Base-by-base conservation (phyloP, 2,329 filamentous ascomycete genomes). In the Cladophialophora psammophila region DNA sequence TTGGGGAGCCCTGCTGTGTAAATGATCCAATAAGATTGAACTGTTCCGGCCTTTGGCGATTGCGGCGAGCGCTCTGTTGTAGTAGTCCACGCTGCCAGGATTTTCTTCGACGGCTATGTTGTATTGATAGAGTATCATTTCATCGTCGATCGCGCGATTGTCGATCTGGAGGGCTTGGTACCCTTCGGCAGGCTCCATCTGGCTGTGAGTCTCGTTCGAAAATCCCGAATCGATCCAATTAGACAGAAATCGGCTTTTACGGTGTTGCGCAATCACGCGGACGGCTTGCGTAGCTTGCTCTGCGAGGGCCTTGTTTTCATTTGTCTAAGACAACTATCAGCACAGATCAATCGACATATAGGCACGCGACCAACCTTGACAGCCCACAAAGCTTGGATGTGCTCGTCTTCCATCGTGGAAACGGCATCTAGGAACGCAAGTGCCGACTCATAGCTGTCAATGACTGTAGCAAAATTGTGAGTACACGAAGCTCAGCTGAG, bases 371-470 rank as follows among this genome's bases (percentile, higher is more conserved):
- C 62, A 62, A 88, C 84, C 78, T 88, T 88, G 42, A 85, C 76
- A 35, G 83, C 81, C 71, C 81, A 87, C 78, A 88, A 82, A 2
- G 87, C 82, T 57, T 84, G 78, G 42, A 90, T 80, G 69, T 86
- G 86, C 56, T 88, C 86, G 72, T 90, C 87, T 1, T 81, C 72
- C 9, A 81, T 84, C 10, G 78, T 77, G 34, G 77, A 75, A 60
- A 81, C 78, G 10, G 87, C 84, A 7, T 83, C 86, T 12, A 91
- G 80, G 78, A 85, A 91, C 12, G 84, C 79, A 36, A 90, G 80
- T 1, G 90, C 90, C 74, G 91, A 87, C 54, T 87, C 83, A 63
- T 86, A 85, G n/a, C 84, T 88, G 68, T 88, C 84, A 34, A 90
- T 81, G 13, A 81, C 81, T 83, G 67, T 58, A 60, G 34, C 48